Conservation (phyloP, 2,329 filamentous ascomycete genomes). For the Cercospora berteroae region DNA sequence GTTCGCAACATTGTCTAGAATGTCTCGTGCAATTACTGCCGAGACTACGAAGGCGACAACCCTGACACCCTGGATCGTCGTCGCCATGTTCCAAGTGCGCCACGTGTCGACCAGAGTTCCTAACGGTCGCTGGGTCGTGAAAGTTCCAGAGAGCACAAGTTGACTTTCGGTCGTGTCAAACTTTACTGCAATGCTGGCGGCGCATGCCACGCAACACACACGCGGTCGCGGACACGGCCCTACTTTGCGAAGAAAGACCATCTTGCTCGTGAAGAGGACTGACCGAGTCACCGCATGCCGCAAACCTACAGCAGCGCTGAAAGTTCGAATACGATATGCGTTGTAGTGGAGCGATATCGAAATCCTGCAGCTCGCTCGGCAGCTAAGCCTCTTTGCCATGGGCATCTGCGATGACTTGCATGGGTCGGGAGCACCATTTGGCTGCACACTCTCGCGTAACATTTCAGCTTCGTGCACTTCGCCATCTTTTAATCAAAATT, state of each 20-base stretch:
- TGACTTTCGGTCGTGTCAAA: not conserved
- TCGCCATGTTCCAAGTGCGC: not conserved
- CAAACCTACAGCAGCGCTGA: not conserved
- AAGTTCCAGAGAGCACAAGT: not conserved
- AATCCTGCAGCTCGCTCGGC: slow-evolving; percentile 1
- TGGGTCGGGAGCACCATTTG: not conserved
- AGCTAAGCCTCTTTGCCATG: not conserved
- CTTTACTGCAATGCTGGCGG: not conserved
- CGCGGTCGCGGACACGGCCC: not conserved
- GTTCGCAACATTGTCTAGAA: not conserved
- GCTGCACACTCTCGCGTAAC: not conserved
- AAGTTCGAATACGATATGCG: slow-evolving; percentile 1
- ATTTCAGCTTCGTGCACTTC: not conserved
- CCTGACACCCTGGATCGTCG: not conserved
- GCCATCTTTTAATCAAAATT: not conserved
- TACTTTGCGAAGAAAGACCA: not conserved
- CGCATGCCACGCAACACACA: not conserved
- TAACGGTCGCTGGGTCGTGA: not conserved
- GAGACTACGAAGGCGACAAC: not conserved
- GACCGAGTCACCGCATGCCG: not conserved
- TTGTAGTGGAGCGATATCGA: not conserved
- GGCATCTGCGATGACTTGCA: slow-evolving; percentile 5
- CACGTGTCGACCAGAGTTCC: slow-evolving; percentile 2
- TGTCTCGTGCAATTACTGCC: not conserved
- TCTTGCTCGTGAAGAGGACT: not conserved